Evolutionary conservation across 768 basidiomycete species (phyloP).

Genomic region (Lentinus brumalis): DNA sequence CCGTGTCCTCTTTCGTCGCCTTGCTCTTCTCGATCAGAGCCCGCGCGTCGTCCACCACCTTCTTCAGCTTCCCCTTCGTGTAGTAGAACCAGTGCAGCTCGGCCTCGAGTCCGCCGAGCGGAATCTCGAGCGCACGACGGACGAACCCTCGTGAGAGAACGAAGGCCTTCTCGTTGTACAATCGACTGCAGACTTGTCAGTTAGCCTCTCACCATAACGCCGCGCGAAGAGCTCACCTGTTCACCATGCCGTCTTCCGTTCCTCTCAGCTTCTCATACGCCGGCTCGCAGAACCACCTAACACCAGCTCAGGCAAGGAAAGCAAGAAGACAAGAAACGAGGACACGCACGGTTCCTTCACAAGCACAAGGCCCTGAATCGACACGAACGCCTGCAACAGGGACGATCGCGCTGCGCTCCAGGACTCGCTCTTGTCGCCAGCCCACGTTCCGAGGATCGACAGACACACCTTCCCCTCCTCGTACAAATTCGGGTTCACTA

Average conservation of each 20-base stretch:
- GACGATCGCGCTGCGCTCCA: constrained; percentile 88
- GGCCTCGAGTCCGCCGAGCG: constrained; percentile 65
- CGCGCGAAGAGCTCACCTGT: constrained; percentile 55
- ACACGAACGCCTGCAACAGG: constrained; percentile 88
- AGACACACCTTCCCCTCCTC: constrained; percentile 95
- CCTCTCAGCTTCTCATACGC: constrained; percentile 91
- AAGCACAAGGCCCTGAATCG: constrained; percentile 91
- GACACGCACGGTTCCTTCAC: constrained; percentile 85
- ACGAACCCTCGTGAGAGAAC: constrained; percentile 89
- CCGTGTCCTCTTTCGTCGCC: constrained; percentile 34
- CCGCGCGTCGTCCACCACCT: constrained; percentile 66
- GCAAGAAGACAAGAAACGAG: background rate
- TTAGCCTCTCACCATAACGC: constrained; percentile 7
- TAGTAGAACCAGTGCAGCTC: constrained; percentile 80
- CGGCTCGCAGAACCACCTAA: constrained; percentile 88
- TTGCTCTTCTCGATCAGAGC: constrained; percentile 71
- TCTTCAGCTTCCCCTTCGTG: constrained; percentile 60
- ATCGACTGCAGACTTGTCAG: constrained; percentile 55
- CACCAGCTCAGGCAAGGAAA: background rate
- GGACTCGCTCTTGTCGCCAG: constrained; percentile 82
- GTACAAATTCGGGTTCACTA: constrained; percentile 70
- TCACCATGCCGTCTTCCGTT: constrained; percentile 86
- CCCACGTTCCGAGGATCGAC: constrained; percentile 91
- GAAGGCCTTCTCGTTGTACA: constrained; percentile 93
- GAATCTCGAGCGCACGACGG: constrained; percentile 83